Conservation (phyloP, 2,329 filamentous ascomycete genomes). For the Aphanoascus verrucosus region DNA sequence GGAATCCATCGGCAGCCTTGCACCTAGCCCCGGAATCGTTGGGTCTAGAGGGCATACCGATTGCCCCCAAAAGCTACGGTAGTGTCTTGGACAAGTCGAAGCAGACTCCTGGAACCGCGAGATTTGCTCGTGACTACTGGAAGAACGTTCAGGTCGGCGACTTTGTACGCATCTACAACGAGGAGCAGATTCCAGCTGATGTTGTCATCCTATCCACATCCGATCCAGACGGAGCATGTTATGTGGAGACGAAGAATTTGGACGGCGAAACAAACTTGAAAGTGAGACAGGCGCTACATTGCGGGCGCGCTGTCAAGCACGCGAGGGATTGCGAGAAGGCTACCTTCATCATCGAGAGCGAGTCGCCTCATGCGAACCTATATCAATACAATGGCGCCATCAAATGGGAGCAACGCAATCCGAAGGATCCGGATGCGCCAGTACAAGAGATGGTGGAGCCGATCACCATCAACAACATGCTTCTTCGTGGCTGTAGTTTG, state of each 20-base stretch:
- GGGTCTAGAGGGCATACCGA: conserved; percentile 2
- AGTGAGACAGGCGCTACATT: conserved; percentile 80
- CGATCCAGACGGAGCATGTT: conserved; percentile 86
- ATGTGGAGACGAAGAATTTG: conserved; percentile 95
- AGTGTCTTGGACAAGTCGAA: conserved; percentile 64
- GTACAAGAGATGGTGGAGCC: conserved; percentile 77
- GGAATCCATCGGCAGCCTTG: neutral
- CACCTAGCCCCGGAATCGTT: conserved; percentile 6
- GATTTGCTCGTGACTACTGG: conserved; percentile 90
- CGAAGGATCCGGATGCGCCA: conserved; percentile 50
- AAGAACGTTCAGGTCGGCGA: conserved; percentile 93
- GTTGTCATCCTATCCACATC: conserved; percentile 87
- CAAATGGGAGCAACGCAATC: conserved; percentile 67
- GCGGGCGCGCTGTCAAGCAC: conserved; percentile 70
- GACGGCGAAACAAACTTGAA: conserved; percentile 98
- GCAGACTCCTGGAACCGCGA: conserved; percentile 56
- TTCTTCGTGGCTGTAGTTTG: conserved; percentile 84
- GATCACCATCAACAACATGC: conserved; percentile 86
- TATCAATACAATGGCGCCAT: conserved; percentile 91
- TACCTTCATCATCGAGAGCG: conserved; percentile 80
- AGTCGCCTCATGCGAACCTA: conserved; percentile 81
- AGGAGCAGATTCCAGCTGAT: conserved; percentile 90
- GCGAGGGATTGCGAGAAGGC: conserved; percentile 85
- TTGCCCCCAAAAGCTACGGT: conserved; percentile 43
- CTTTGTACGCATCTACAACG: conserved; percentile 91